A percentile compares a stretch with the other conserved stretches of the same genome.
phyloP scores from a whole-genome alignment of 179 eudicot genomes.

The Silene coronaria region DNA sequence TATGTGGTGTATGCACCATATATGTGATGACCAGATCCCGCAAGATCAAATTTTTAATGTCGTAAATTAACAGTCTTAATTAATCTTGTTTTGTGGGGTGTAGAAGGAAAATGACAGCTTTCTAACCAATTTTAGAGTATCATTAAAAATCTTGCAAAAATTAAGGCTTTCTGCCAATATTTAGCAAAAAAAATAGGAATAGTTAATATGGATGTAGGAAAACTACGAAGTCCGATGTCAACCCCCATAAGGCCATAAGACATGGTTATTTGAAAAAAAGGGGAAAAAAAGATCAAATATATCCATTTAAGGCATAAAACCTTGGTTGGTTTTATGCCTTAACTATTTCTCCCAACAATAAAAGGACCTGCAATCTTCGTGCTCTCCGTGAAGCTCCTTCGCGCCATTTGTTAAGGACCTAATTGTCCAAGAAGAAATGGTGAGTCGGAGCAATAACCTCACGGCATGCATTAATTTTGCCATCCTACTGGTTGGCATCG shows the following conservation, averaged over 20 bases:
- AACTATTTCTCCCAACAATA: neutral
- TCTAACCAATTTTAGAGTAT: neutral
- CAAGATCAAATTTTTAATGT: neutral
- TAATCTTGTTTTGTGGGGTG: constrained; percentile 5
- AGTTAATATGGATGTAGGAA: constrained; percentile 12
- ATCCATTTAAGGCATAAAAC: constrained; percentile 10
- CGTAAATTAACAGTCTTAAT: neutral
- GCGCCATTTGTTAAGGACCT: neutral
- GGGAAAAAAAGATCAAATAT: neutral
- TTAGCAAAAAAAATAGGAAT: neutral
- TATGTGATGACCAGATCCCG: no score
- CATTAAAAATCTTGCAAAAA: neutral
- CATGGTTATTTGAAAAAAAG: neutral
- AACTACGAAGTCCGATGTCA: neutral
- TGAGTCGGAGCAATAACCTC: constrained; percentile 10
- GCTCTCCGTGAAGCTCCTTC: neutral
- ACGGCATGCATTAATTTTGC: constrained; percentile 6
- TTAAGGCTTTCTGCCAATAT: neutral
- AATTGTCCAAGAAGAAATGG: constrained; percentile 8
- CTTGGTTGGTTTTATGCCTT: constrained; percentile 3
- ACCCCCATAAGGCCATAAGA: neutral
- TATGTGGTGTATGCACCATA: neutral
- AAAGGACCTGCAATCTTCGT: neutral
- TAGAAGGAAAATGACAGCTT: constrained; percentile 1
- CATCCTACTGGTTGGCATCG: neutral